Base-by-base conservation (phyloP, 2,329 filamentous ascomycete species). In the Aspergillus vadensis region DNA sequence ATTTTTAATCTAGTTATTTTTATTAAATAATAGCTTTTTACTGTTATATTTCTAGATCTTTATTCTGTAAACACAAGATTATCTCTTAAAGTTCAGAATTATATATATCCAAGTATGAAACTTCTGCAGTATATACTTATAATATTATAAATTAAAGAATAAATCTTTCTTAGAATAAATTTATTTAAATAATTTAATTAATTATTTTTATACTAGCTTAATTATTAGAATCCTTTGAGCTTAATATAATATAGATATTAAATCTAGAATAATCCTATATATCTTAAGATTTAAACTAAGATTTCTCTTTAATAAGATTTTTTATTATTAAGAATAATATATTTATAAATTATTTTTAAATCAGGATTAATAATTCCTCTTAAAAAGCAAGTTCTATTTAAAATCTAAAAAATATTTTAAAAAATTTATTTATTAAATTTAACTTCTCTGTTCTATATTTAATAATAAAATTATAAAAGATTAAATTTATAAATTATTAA, bases 111-210 rank as follows among this genome's bases (percentile, higher is more conserved):
- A 30, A 50, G 5, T 50, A 27, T 30, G n/a, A 32, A 50, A 50
- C 23, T 50, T n/a, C n/a, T n/a, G n/a, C n/a, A n/a, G n/a, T n/a
- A n/a, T n/a, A n/a, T n/a, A n/a, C n/a, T n/a, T n/a, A 9, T 14
- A 25, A 27, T 52, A 50, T 49, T 41, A 55, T 23, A 25, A 59
- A 30, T 30, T 9, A 50, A 55, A 55, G 17, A 59, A 43, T 39
- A 38, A 39, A 55, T n/a, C n/a, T n/a, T n/a, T n/a, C n/a, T n/a
- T n/a, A n/a, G n/a, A n/a, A n/a, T n/a, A n/a, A n/a, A n/a, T n/a
- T n/a, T n/a, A n/a, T n/a, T n/a, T n/a, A n/a, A n/a, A n/a, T n/a
- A n/a, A n/a, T n/a, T n/a, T n/a, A n/a, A n/a, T n/a, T n/a, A n/a
- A n/a, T n/a, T n/a, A n/a, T n/a, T n/a, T n/a, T n/a, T n/a, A n/a